These are phyloP conservation scores for Kalmusia sp. DNA, from an alignment of 2,329 filamentous ascomycete species.

Conservation along the genomic window DNA sequence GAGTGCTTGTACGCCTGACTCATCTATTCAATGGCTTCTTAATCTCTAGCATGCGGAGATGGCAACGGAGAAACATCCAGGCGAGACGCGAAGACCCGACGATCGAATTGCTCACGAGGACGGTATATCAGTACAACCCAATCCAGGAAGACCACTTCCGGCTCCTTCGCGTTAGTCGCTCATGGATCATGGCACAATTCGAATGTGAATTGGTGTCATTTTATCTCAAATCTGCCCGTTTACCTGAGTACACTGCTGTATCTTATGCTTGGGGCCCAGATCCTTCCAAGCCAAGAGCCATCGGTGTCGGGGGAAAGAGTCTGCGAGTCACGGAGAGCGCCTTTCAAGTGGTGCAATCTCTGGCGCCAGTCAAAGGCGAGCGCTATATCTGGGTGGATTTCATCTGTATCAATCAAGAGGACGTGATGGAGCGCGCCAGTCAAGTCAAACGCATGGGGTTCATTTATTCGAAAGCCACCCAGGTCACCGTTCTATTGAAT, in stretches of 20 bases:
- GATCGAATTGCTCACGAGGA: neutral
- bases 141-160: neutral
- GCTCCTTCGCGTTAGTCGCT: neutral
- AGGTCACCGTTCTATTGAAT: neutral
- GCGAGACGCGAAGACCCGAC: neutral
- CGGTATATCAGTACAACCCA: neutral
- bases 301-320: neutral
- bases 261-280: slow-evolving; percentile 1
- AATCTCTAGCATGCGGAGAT: neutral
- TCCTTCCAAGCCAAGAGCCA: neutral
- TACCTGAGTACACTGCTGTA: neutral
- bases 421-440: neutral
- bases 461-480: neutral
- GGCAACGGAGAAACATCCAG: neutral
- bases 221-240: neutral
- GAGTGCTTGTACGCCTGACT: neutral
- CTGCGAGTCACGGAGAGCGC: neutral
- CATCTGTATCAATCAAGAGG: slow-evolving; percentile 1
- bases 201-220: neutral
- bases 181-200: neutral
- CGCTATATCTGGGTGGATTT: slow-evolving; percentile 1
- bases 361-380: neutral
- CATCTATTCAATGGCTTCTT: neutral
- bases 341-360: neutral
- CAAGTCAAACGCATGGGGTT: neutral